These are phyloP conservation scores for Dillenia suffruticosa DNA, from an alignment of 164 flowering plant genomes.

Conservation along the genomic window DNA sequence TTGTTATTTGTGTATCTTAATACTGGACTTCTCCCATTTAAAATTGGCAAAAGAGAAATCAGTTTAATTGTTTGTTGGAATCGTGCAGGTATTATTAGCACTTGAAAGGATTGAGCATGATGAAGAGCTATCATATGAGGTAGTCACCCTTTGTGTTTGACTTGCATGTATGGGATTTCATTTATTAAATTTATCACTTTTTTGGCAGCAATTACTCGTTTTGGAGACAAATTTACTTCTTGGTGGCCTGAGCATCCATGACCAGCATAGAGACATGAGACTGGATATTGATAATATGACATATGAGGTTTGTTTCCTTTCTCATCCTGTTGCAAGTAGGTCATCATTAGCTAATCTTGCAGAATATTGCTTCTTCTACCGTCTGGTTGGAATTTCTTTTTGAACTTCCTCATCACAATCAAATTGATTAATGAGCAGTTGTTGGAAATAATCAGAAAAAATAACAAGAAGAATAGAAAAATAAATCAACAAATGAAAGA, in stretches of 20 bases:
- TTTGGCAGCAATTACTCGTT: slow-evolving; percentile 65
- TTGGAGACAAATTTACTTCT: slow-evolving; percentile 72
- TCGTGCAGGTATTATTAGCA: slow-evolving; percentile 67
- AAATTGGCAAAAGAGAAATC: not conserved
- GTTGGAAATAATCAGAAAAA: too few relatives aligned
- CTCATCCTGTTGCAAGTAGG: too few relatives aligned
- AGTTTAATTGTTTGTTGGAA: not conserved
- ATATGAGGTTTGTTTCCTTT: slow-evolving; percentile 69
- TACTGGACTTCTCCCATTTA: too few relatives aligned
- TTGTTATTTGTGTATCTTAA: too few relatives aligned
- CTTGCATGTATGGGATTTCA: not conserved
- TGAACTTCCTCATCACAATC: too few relatives aligned
- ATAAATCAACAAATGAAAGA: too few relatives aligned
- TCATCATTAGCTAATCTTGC: not conserved
- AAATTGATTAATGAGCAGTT: too few relatives aligned
- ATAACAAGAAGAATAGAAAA: too few relatives aligned
- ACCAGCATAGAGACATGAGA: slow-evolving; percentile 97
- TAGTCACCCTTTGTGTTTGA: slow-evolving; percentile 20
- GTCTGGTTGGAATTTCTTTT: not conserved
- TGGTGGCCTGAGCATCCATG: slow-evolving; percentile 60
- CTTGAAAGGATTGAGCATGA: slow-evolving; percentile 90
- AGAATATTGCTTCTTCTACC: not conserved
- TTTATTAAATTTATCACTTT: slow-evolving; percentile 9
- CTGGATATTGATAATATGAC: slow-evolving; percentile 97
- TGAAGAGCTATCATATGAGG: slow-evolving; percentile 83